Conservation (phyloP, 345 rosid genomes). For the Corymbia maculata region DNA sequence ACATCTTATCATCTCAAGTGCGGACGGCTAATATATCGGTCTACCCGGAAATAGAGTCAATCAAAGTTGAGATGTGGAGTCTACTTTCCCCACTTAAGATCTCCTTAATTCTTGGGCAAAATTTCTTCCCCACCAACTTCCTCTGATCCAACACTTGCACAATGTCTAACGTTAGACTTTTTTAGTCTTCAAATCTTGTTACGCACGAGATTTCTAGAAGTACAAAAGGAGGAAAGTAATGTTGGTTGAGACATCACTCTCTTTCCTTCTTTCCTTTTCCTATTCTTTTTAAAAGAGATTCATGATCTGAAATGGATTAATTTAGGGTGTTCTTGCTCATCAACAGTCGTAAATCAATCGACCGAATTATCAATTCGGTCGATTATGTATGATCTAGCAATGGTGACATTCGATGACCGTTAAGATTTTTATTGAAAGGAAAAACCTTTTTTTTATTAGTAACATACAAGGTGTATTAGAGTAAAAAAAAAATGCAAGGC, state of each 20-base stretch:
- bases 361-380: neutral
- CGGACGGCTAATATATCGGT: too few relatives aligned
- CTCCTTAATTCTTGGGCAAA: too few relatives aligned
- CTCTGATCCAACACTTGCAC: too few relatives aligned
- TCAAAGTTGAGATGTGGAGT: too few relatives aligned
- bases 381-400: neutral
- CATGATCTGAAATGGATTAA: accelerated
- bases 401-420: accelerated
- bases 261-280: too few relatives aligned
- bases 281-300: neutral
- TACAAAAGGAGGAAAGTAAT: neutral
- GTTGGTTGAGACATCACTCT: neutral
- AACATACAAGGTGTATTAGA: neutral
- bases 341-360: neutral
- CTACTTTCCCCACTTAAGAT: too few relatives aligned
- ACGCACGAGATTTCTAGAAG: neutral
- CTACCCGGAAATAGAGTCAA: too few relatives aligned
- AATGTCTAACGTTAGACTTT: neutral
- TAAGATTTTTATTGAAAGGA: neutral
- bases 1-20: too few relatives aligned
- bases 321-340: neutral
- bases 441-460: neutral
- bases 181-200: neutral
- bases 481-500: neutral
- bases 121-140: too few relatives aligned